These are phyloP conservation scores for Tilletia indica DNA, from an alignment of 1,284 basidiomycete species.

Conservation along the genomic window DNA sequence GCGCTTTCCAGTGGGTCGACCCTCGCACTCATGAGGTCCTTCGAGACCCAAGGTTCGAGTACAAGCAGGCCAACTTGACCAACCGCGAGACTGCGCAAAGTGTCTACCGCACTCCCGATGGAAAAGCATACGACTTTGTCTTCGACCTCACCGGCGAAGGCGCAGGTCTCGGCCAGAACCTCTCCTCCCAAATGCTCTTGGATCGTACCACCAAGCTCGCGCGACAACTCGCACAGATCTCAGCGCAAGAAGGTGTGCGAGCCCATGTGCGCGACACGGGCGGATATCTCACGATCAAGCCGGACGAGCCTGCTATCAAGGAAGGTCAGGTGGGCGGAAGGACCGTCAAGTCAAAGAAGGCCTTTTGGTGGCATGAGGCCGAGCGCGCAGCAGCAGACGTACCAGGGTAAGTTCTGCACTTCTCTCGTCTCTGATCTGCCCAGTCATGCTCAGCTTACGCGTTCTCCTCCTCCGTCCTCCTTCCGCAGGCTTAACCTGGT, in stretches of 20 bases:
- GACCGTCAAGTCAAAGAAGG: slow-evolving; percentile 24
- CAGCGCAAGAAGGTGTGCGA: slow-evolving; percentile 26
- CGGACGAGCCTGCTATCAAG: slow-evolving; percentile 30
- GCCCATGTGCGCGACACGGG: slow-evolving; percentile 41
- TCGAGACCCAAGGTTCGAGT: slow-evolving; percentile 37
- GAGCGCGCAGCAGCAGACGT: slow-evolving; percentile 38
- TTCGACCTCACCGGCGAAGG: slow-evolving; percentile 47
- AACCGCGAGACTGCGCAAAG: slow-evolving; percentile 20
- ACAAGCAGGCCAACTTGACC: slow-evolving; percentile 40
- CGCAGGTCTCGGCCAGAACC: slow-evolving; percentile 21
- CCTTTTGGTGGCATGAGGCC: slow-evolving; percentile 44
- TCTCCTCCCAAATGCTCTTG: slow-evolving; percentile 34
- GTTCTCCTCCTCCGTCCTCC: neutral
- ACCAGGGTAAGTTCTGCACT: slow-evolving; percentile 11
- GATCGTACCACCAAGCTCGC: slow-evolving; percentile 40
- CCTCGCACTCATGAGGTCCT: slow-evolving; percentile 30
- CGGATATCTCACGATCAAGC: slow-evolving; percentile 32
- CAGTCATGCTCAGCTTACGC: too few species aligned
- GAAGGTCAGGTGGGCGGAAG: slow-evolving; percentile 19
- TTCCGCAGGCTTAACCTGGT: slow-evolving; percentile 29
- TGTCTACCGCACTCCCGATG: slow-evolving; percentile 28
- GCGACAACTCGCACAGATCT: slow-evolving; percentile 28
- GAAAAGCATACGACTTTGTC: slow-evolving; percentile 34
- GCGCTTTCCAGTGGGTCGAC: slow-evolving; percentile 25
- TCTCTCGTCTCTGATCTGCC: neutral